These are phyloP conservation scores for Erigeron canadensis DNA, from an alignment of 129 eudicot species.

Conservation along the genomic window DNA sequence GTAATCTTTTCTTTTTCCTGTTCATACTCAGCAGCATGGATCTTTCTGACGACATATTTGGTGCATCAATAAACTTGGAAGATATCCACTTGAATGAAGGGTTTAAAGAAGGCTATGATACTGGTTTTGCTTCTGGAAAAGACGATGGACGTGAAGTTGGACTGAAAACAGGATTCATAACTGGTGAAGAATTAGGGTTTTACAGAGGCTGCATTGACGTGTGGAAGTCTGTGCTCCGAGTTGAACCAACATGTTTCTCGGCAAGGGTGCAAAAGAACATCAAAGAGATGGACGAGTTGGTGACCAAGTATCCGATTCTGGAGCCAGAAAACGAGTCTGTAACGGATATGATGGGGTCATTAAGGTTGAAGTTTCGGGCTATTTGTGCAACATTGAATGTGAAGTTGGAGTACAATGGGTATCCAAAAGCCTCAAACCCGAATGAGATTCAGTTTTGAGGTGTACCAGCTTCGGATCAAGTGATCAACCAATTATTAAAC, in stretches of 20 bases:
- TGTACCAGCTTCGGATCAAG: background rate
- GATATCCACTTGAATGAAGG: constrained; percentile 26
- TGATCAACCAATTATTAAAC: background rate
- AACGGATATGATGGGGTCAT: constrained; percentile 35
- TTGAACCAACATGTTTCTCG: constrained; percentile 53
- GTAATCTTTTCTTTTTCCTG: background rate
- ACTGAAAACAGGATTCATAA: constrained; percentile 59
- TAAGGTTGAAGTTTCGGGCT: constrained; percentile 38
- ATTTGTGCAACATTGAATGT: constrained; percentile 35
- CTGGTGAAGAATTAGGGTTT: constrained; percentile 79
- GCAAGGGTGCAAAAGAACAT: constrained; percentile 54
- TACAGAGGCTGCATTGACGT: constrained; percentile 69
- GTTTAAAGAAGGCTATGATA: constrained; percentile 53
- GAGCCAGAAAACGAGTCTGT: constrained; percentile 44
- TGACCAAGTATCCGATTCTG: constrained; percentile 31
- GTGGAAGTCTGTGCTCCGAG: constrained; percentile 55
- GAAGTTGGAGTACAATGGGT: constrained; percentile 64
- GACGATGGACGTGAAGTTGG: constrained; percentile 76
- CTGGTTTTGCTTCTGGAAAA: constrained; percentile 58
- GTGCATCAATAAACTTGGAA: constrained; percentile 33
- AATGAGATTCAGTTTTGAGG: constrained; percentile 39
- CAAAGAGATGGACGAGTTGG: constrained; percentile 77
- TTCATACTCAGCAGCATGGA: constrained; percentile 22
- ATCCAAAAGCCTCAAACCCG: constrained; percentile 46
- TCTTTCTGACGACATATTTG: constrained; percentile 45